Evolutionary conservation across 78 protist genomes (phyloP).

Genomic region (Dictyostelium intermedium): DNA sequence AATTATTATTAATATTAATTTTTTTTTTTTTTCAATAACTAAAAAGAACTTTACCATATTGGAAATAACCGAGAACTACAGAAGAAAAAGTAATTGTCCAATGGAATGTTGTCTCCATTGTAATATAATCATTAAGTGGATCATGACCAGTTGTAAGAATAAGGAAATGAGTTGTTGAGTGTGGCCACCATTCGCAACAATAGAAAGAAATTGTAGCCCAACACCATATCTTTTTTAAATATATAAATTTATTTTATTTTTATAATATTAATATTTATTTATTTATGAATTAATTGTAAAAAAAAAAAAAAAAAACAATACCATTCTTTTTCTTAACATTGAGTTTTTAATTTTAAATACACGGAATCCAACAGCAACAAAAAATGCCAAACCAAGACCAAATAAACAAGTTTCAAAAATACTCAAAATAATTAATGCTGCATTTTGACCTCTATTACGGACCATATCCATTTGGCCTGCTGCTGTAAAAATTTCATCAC

Average conservation of each 20-base stretch:
- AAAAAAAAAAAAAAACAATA: too few relatives aligned
- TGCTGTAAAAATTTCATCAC: neutral
- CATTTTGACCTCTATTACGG: neutral
- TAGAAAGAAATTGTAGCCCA: conserved; percentile 25
- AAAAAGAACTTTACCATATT: conserved; percentile 30
- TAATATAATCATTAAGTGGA: conserved; percentile 19
- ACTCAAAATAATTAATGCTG: neutral
- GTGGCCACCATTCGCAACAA: conserved; percentile 71
- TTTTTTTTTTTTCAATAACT: neutral
- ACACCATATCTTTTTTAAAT: conserved; percentile 38
- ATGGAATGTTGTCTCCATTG: conserved; percentile 59
- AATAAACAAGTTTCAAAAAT: conserved; percentile 48
- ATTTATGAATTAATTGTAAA: too few relatives aligned
- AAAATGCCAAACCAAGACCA: conserved; percentile 57
- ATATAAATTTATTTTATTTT: too few relatives aligned
- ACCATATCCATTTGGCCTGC: neutral
- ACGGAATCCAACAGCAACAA: conserved; percentile 39
- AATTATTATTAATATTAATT: neutral
- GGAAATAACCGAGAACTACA: conserved; percentile 16
- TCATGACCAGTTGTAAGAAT: neutral
- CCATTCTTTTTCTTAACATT: conserved; percentile 53
- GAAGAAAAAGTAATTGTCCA: conserved; percentile 66
- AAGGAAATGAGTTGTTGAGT: conserved; percentile 49
- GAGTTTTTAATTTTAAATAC: conserved; percentile 52
- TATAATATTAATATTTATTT: too few relatives aligned